Percentiles rank a stretch among this genome's conserved stretches.
phyloP scores from a whole-genome alignment of 2,329 filamentous ascomycete genomes.

The Diaporthe velutina region DNA sequence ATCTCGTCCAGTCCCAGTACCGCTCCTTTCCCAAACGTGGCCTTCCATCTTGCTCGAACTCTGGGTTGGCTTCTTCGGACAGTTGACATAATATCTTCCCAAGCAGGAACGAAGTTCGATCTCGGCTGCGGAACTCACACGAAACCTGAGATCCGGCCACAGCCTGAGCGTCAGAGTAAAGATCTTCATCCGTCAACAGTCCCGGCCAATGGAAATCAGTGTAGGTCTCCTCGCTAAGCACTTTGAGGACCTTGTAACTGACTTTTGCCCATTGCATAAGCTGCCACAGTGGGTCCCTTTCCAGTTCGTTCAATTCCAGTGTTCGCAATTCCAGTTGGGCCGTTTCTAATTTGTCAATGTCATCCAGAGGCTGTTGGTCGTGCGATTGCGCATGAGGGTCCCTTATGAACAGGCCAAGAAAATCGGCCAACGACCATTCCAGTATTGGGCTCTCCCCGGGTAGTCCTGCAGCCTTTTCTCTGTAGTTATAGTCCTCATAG shows the following conservation, averaged over 20 bases:
- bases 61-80: neutral
- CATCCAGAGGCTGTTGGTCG: neutral
- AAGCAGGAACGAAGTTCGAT: neutral
- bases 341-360: no score
- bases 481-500: neutral
- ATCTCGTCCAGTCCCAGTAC: neutral
- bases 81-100: neutral
- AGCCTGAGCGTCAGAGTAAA: neutral
- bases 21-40: neutral
- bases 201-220: neutral
- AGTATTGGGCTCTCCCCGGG: rapidly evolving
- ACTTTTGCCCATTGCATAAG: neutral
- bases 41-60: neutral
- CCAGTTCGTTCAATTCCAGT: no score
- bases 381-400: neutral
- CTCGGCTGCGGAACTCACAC: neutral
- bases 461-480: neutral
- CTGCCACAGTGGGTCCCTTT: neutral
- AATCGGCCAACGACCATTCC: neutral
- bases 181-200: no score
- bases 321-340: no score
- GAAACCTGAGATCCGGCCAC: neutral
- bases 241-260: neutral
- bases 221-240: no score
- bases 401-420: neutral